A percentile compares a stretch with the other conserved stretches of the same genome.
These are phyloP conservation scores for Syncephalastrum contaminatum DNA, from an alignment of 371 early-diverging fungal genomes.

Conservation along the genomic window DNA sequence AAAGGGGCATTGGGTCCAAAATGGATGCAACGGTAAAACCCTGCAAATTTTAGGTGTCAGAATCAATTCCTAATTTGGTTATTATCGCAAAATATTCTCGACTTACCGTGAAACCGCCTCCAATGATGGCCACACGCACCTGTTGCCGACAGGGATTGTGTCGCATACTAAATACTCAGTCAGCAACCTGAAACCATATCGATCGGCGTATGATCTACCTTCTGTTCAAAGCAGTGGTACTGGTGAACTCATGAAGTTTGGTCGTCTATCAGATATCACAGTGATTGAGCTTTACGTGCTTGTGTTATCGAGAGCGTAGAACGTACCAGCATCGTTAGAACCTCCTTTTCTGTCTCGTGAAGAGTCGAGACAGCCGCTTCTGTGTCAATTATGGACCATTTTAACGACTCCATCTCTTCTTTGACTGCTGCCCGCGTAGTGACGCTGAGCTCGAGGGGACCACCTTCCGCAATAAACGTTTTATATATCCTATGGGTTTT, in stretches of 20 bases:
- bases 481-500: constrained; percentile 31
- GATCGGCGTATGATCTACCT: too few species aligned
- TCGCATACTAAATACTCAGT: too few species aligned
- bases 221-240: too few species aligned
- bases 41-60: constrained; percentile 12
- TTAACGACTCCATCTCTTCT: constrained; percentile 19
- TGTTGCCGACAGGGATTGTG: constrained; percentile 2
- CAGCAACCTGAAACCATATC: too few species aligned
- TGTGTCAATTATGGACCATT: constrained; percentile 28
- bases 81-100: neutral
- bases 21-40: constrained; percentile 47
- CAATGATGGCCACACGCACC: constrained; percentile 37
- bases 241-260: too few species aligned
- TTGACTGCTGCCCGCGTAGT: constrained; percentile 23
- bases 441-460: constrained; percentile 28
- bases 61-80: neutral
- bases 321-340: constrained; percentile 30
- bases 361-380: constrained; percentile 26
- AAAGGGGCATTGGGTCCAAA: constrained; percentile 45
- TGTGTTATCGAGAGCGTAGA: neutral
- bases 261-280: too few species aligned
- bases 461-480: constrained; percentile 29
- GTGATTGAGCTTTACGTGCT: neutral
- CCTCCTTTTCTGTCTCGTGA: constrained; percentile 34
- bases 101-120: constrained; percentile 49